Base-by-base conservation (phyloP, 345 rosid genomes). In the Murraya paniculata region DNA sequence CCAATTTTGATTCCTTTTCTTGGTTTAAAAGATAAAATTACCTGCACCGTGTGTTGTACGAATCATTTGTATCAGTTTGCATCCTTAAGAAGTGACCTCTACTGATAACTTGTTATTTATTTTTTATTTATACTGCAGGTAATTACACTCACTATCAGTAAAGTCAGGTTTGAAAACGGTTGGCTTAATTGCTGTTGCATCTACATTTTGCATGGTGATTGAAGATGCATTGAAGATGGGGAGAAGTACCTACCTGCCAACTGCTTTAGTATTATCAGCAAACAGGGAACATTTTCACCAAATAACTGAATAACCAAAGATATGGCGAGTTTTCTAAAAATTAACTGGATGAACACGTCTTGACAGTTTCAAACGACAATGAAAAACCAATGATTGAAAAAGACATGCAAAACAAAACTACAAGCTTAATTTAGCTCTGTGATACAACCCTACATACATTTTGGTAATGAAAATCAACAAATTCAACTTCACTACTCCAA, bases 401-500 rank as follows among this genome's bases (percentile, higher is more conserved):
- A 24, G 71, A 7, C 41, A 68, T 73, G 31, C 1, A 75, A 48
- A 68, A 24, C 50, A 74, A 71, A 57, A 76, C 41, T 28, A 53
- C 71, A 66, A 38, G 66, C 38, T 53, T 25, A 55, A 27, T 14
- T 59, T 39, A 38, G 56, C 68, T 69, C 60, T 35, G 28, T 27
- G 8, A 76, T 31, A 30, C 64, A 30, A 60, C 64, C 81, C 80
- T 38, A 48, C 31, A 64, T 74, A 67, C 38, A 76, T 74, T 74
- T 69, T 35, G 64, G 31, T 24, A 28, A 27, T 33, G 39, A 64
- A 70, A 77, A 60, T 25, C 72, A 53, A 38, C 35, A 71, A 73
- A 24, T 45, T 35, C 39, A 57, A 58, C 64, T n/a, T 64, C 38
- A 33, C 18, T 64, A 74, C 19, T 21, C 21, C 39, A 50, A 62